Conservation (phyloP, 768 basidiomycete genomes). For the Termitomyces sp. region DNA sequence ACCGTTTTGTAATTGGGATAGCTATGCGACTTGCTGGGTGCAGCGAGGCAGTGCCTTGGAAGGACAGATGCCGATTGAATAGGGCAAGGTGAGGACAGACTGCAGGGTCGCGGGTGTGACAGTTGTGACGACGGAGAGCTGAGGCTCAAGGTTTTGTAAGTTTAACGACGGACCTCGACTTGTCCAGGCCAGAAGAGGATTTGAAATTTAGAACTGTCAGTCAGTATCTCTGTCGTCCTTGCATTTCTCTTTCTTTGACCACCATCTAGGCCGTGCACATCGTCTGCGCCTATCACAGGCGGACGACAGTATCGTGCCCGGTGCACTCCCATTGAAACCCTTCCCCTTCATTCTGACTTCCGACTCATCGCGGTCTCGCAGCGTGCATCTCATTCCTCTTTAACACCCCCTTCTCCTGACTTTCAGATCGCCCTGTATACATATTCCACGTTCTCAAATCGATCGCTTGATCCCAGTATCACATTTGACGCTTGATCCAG, state of each 20-base stretch:
- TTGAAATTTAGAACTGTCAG: slow-evolving; percentile 6
- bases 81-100: neutral
- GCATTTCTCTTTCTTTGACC: neutral
- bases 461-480: slow-evolving; percentile 21
- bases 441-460: slow-evolving; percentile 17
- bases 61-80: slow-evolving; percentile 11
- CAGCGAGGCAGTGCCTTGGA: slow-evolving; percentile 14
- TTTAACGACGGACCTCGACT: slow-evolving; percentile 16
- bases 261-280: neutral
- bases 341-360: slow-evolving; percentile 11
- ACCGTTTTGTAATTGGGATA: slow-evolving; percentile 9
- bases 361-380: slow-evolving; percentile 6
- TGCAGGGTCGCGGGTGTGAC: slow-evolving; percentile 18
- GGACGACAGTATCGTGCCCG: slow-evolving; percentile 1
- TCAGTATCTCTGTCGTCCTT: slow-evolving; percentile 2
- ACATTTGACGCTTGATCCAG: slow-evolving; percentile 12
- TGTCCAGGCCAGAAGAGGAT: slow-evolving; percentile 2
- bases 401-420: slow-evolving; percentile 12
- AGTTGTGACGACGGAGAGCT: slow-evolving; percentile 16
- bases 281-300: neutral
- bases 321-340: slow-evolving; percentile 1
- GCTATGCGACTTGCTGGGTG: neutral
- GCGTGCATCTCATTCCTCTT: slow-evolving; percentile 14
- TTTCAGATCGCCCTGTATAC: slow-evolving; percentile 15
- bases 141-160: slow-evolving; percentile 3